phyloP scores from a whole-genome alignment of 768 basidiomycete species.

The Tubosaeta brunneosetosa region DNA sequence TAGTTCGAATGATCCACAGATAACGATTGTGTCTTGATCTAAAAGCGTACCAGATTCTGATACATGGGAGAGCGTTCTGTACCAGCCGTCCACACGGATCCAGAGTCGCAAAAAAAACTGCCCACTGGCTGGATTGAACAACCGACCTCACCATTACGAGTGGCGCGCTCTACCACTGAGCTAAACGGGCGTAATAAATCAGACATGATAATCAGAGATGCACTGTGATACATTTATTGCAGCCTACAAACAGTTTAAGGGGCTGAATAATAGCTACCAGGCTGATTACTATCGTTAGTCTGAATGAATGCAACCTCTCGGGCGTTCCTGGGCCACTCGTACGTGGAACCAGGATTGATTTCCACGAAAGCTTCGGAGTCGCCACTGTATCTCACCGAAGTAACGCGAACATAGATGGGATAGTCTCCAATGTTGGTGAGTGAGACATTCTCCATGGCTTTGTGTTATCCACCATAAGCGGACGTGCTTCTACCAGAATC shows the following conservation, averaged over 20 bases:
- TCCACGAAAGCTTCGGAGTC: not conserved
- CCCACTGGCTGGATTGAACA: slow-evolving; percentile 39
- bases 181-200: slow-evolving; percentile 22
- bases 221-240: too few relatives aligned
- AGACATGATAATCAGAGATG: too few relatives aligned
- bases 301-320: not conserved
- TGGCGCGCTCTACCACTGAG: slow-evolving; percentile 39
- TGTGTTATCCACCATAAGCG: not conserved
- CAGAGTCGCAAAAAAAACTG: slow-evolving; percentile 1
- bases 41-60: too few relatives aligned
- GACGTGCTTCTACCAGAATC: not conserved
- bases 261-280: not conserved
- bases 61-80: too few relatives aligned
- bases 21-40: too few relatives aligned
- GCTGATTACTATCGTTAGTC: not conserved
- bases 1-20: too few relatives aligned
- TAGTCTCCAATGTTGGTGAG: not conserved
- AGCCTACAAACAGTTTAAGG: not conserved
- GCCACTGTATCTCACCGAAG: not conserved
- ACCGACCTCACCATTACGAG: slow-evolving; percentile 36
- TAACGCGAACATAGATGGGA: not conserved
- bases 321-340: not conserved
- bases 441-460: not conserved
- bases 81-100: too few relatives aligned
- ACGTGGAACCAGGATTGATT: not conserved